Evolutionary conservation across 1,284 basidiomycete species (phyloP).

Genomic region (Takashimella koratensis): DNA sequence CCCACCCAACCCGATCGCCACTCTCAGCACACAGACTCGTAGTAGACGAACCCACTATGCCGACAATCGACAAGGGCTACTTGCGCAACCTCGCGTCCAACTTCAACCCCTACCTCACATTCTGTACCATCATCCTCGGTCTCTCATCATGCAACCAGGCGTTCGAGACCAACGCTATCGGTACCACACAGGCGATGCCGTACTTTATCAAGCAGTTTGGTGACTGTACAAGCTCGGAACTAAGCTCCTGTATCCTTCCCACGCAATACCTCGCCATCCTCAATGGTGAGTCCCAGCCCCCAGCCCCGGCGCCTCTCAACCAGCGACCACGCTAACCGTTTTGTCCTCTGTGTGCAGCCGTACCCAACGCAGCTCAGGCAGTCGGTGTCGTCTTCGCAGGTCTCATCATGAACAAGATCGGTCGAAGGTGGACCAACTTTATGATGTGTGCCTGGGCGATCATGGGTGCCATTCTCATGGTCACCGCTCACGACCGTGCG

Average conservation of each 20-base stretch:
- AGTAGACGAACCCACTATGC: neutral
- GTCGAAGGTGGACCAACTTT: conserved; percentile 1
- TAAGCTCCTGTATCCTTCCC: neutral
- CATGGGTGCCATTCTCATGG: conserved; percentile 2
- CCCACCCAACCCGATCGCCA: too few relatives aligned
- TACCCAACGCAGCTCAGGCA: neutral
- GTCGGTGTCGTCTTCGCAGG: neutral
- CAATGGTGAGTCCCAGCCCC: neutral
- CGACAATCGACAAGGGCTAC: neutral
- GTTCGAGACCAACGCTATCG: conserved; percentile 3
- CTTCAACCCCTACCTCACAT: conserved; percentile 1
- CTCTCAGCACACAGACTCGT: too few relatives aligned
- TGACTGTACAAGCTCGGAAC: neutral
- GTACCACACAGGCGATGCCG: conserved; percentile 2
- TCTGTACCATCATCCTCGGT: conserved; percentile 3
- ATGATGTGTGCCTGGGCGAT: conserved; percentile 2
- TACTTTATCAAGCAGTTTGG: conserved; percentile 2
- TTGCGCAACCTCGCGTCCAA: conserved; percentile 1
- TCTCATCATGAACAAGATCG: neutral
- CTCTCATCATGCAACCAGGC: conserved; percentile 4
- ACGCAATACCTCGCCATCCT: conserved; percentile 1
- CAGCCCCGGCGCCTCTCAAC: neutral
- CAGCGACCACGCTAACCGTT: neutral
- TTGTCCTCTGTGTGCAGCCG: neutral
- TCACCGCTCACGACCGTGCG: neutral